phyloP scores from a whole-genome alignment of 2,329 filamentous ascomycete genomes.

The Sporothrix protearum region DNA sequence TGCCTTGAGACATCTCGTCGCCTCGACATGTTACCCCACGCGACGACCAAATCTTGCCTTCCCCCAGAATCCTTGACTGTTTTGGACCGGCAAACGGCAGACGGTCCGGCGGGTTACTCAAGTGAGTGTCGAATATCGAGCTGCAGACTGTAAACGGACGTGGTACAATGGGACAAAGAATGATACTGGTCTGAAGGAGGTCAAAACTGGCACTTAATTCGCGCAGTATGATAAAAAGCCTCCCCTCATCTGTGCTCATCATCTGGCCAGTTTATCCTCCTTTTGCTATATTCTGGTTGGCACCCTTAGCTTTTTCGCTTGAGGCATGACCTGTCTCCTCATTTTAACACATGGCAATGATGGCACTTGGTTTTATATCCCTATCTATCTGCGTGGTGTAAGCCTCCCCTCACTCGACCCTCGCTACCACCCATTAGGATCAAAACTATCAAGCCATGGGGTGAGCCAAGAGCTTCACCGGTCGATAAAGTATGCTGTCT shows the following conservation, averaged over 20 bases:
- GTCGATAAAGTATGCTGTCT: neutral
- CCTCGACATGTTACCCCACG: neutral
- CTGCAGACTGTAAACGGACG: neutral
- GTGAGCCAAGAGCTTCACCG: neutral
- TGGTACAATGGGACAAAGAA: neutral
- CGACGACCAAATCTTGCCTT: neutral
- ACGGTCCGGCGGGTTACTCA: neutral
- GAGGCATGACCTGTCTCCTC: slow-evolving; percentile 4
- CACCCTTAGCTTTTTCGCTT: neutral
- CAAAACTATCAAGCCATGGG: slow-evolving; percentile 8
- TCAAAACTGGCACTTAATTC: neutral
- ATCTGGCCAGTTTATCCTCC: neutral
- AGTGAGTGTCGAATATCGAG: neutral
- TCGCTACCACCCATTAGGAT: neutral
- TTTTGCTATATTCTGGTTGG: neutral
- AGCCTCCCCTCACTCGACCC: neutral
- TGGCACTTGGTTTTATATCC: neutral
- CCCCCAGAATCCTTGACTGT: neutral
- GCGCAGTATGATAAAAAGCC: neutral
- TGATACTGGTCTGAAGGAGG: neutral
- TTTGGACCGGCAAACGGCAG: neutral
- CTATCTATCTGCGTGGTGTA: neutral
- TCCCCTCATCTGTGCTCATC: neutral
- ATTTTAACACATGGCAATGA: neutral
- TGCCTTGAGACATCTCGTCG: neutral